Percentiles rank a stretch among this genome's conserved stretches.
These are phyloP conservation scores for Phytophthora litchii DNA, from an alignment of 352 stramenopile genomes.

Conservation along the genomic window DNA sequence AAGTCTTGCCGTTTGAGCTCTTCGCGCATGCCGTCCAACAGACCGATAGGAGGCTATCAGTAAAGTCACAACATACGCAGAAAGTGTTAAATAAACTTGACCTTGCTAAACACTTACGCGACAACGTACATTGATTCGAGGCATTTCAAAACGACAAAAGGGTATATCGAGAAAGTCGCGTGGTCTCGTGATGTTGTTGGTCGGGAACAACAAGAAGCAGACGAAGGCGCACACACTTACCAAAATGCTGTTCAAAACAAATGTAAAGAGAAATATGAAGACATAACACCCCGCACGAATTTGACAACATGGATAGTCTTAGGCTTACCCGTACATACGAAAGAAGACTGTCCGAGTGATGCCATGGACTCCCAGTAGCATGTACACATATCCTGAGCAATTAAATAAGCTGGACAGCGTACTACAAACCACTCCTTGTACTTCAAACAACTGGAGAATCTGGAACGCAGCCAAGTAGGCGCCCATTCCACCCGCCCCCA, in stretches of 20 bases:
- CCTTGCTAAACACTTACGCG: background rate
- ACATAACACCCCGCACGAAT: background rate
- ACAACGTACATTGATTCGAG: constrained; percentile 52
- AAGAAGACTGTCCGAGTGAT: constrained; percentile 65
- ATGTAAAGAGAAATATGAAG: background rate
- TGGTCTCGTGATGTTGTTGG: constrained; percentile 65
- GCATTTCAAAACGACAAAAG: constrained; percentile 56
- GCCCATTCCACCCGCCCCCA: constrained; percentile 74
- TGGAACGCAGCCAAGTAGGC: constrained; percentile 83
- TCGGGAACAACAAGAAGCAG: constrained; percentile 73
- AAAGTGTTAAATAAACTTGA: background rate
- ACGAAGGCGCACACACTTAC: constrained; percentile 50
- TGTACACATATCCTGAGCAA: constrained; percentile 86
- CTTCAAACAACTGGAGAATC: constrained; percentile 78
- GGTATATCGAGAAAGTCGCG: constrained; percentile 55
- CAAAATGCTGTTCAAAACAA: constrained; percentile 40
- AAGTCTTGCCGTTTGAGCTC: constrained; percentile 62
- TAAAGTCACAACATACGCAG: background rate
- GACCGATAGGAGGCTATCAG: constrained; percentile 55
- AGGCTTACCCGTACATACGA: constrained; percentile 55
- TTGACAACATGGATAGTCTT: background rate
- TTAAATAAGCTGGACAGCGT: constrained; percentile 87
- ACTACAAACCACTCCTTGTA: constrained; percentile 80
- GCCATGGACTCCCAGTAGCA: constrained; percentile 62
- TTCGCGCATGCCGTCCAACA: constrained; percentile 62